A percentile compares a stretch with the other conserved stretches of the same genome.
Evolutionary conservation across 2,329 filamentous ascomycete species (phyloP).

Genomic region (Neurospora sp.): DNA sequence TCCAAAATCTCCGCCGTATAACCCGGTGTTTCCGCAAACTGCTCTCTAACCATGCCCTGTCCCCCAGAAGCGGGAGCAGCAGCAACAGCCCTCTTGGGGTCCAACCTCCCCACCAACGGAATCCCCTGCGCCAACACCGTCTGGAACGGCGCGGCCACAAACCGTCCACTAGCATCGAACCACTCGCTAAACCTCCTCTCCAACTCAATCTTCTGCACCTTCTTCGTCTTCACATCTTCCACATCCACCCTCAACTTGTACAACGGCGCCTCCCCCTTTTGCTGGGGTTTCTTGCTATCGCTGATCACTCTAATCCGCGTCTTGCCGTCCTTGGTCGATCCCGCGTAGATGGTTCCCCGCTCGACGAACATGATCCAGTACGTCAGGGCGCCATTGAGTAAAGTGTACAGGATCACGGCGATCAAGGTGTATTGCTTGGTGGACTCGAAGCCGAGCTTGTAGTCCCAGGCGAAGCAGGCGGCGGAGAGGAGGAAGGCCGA

Average conservation of each 20-base stretch:
- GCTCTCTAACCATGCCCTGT: conserved; percentile 20
- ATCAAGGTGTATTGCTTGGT: conserved; percentile 73
- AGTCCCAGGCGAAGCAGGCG: conserved; percentile 84
- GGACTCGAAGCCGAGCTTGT: conserved; percentile 76
- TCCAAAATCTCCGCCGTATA: conserved; percentile 38
- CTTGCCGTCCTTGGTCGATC: conserved; percentile 53
- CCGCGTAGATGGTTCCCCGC: conserved; percentile 71
- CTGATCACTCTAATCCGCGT: conserved; percentile 27
- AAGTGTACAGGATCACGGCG: conserved; percentile 70
- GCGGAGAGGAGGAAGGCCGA: conserved; percentile 68
- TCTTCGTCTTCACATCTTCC: conserved; percentile 33
- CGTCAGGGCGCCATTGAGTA: conserved; percentile 68
- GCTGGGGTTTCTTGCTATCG: neutral
- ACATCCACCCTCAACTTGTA: conserved; percentile 66
- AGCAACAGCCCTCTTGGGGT: conserved; percentile 44
- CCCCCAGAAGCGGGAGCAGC: conserved; percentile 20
- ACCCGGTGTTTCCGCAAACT: conserved; percentile 21
- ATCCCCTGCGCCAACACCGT: conserved; percentile 62
- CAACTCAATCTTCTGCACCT: conserved; percentile 40
- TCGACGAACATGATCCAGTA: conserved; percentile 81
- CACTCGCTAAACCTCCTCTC: conserved; percentile 59
- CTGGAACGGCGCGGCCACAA: conserved; percentile 69
- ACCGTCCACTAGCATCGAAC: conserved; percentile 65
- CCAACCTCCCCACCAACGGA: conserved; percentile 53
- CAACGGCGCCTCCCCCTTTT: conserved; percentile 39